Evolutionary conservation across 1,139 yeast species (phyloP).

Genomic region (Saccharomyces hybrid): DNA sequence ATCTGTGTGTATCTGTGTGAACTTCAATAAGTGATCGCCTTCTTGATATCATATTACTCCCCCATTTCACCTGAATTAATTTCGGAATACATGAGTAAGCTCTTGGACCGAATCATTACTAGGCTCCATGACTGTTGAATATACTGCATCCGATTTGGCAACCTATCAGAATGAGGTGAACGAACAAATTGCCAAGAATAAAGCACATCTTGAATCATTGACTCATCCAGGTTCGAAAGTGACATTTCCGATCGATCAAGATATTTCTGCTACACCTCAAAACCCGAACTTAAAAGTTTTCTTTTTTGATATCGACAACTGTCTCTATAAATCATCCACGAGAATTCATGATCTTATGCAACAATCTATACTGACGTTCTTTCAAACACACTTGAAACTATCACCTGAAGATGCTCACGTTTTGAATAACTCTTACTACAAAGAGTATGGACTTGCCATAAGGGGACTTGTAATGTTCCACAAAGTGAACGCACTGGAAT

Average conservation of each 20-base stretch:
- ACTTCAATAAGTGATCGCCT: no score
- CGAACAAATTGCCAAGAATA: constrained; percentile 26
- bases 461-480: constrained; percentile 84
- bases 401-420: constrained; percentile 63
- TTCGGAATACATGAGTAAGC: not conserved
- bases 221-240: constrained; percentile 32
- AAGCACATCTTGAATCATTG: constrained; percentile 30
- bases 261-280: constrained; percentile 17
- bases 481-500: constrained; percentile 79
- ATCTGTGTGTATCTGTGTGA: no score
- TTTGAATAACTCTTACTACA: constrained; percentile 69
- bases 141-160: not conserved
- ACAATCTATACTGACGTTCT: constrained; percentile 71
- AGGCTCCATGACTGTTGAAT: not conserved
- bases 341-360: constrained; percentile 85
- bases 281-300: constrained; percentile 41
- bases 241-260: constrained; percentile 21
- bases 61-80: not conserved
- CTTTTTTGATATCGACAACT: constrained; percentile 89
- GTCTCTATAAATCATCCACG: constrained; percentile 68
- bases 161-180: constrained; percentile 20
- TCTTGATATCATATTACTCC: no score
- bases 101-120: not conserved
- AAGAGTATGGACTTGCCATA: constrained; percentile 83
- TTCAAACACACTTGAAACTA: constrained; percentile 54